Conservation (phyloP, 768 basidiomycete species). For the Suillus subluteus region DNA sequence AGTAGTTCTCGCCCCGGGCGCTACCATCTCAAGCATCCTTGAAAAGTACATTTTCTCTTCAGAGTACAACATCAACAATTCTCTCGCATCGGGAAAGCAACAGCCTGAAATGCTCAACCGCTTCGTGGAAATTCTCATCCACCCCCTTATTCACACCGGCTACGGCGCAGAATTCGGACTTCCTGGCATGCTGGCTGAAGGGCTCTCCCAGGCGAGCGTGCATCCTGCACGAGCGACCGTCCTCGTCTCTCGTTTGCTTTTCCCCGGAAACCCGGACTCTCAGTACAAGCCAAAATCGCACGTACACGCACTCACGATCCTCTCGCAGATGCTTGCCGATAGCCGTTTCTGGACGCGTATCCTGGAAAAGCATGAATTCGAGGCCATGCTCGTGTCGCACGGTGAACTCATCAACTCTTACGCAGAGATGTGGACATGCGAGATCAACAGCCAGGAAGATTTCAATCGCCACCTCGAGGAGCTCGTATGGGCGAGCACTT, state of each 20-base stretch:
- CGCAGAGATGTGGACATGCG: constrained; percentile 50
- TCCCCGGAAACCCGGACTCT: constrained; percentile 27
- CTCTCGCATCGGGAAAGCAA: constrained; percentile 26
- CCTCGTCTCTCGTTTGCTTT: constrained; percentile 39
- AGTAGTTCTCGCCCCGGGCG: constrained; percentile 32
- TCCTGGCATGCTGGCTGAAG: constrained; percentile 66
- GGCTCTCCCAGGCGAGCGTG: constrained; percentile 64
- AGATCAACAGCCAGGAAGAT: constrained; percentile 39
- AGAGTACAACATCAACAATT: constrained; percentile 47
- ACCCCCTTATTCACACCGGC: constrained; percentile 67
- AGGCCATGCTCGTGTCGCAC: constrained; percentile 38
- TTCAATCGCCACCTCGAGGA: constrained; percentile 62
- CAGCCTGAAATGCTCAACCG: constrained; percentile 64
- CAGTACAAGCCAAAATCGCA: constrained; percentile 37
- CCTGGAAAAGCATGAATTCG: constrained; percentile 39
- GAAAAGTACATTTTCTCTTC: constrained; percentile 66
- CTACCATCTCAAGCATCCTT: constrained; percentile 41
- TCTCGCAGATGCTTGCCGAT: constrained; percentile 59
- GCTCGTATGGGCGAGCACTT: constrained; percentile 54
- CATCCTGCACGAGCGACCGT: constrained; percentile 43
- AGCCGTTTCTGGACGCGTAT: constrained; percentile 36
- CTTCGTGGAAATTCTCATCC: constrained; percentile 60
- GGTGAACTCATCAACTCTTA: constrained; percentile 46
- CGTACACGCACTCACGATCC: constrained; percentile 49
- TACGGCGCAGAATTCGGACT: constrained; percentile 68